Conservation (phyloP, 1,284 basidiomycete species). For the Athelia psychrophila region DNA sequence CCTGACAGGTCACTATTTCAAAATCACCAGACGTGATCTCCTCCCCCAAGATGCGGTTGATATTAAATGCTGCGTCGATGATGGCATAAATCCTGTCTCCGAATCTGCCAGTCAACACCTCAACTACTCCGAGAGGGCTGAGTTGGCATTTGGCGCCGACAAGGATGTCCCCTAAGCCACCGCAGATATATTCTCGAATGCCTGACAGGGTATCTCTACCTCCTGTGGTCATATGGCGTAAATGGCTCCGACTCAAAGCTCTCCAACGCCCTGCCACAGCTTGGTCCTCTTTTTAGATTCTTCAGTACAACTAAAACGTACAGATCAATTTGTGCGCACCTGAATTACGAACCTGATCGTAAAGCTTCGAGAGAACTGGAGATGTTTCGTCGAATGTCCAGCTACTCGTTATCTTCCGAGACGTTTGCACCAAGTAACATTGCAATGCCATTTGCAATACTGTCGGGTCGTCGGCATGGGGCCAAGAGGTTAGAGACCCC, state of each 20-base stretch:
- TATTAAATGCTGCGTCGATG: conserved; percentile 33
- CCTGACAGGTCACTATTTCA: conserved; percentile 25
- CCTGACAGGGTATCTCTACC: conserved; percentile 12
- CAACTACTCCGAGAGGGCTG: conserved; percentile 18
- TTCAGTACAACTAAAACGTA: conserved; percentile 4
- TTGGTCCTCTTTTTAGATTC: conserved; percentile 39
- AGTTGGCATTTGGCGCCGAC: conserved; percentile 36
- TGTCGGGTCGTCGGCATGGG: conserved; percentile 39
- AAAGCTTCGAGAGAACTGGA: conserved; percentile 36
- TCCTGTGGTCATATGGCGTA: conserved; percentile 31
- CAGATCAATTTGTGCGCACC: conserved; percentile 29
- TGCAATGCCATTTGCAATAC: conserved; percentile 54
- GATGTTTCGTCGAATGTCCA: conserved; percentile 50
- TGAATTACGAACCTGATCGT: conserved; percentile 39
- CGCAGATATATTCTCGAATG: conserved; percentile 32
- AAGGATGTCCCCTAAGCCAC: conserved; percentile 41
- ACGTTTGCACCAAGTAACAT: conserved; percentile 27
- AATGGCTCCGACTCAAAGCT: conserved; percentile 43
- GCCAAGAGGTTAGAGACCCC: conserved; percentile 26
- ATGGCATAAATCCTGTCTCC: conserved; percentile 37
- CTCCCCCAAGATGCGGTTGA: conserved; percentile 52
- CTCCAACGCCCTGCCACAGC: conserved; percentile 52
- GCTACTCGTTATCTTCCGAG: conserved; percentile 41
- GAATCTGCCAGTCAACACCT: conserved; percentile 30
- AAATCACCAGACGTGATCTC: conserved; percentile 29